phyloP scores from a whole-genome alignment of 805 yeast genomes.

The Wickerhamomyces bovis region DNA sequence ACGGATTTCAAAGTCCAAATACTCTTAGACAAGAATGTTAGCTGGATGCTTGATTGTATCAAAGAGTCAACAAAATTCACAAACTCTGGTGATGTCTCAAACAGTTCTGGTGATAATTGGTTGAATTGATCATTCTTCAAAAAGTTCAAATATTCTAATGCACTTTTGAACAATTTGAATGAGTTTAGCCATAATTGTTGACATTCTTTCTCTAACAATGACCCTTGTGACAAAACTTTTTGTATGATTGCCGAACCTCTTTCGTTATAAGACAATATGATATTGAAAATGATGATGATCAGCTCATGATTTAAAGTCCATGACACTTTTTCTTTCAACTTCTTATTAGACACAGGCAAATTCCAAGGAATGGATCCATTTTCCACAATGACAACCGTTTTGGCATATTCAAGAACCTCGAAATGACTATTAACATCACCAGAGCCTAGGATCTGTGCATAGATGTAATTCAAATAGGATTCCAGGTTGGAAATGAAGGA shows the following conservation, averaged over 20 bases:
- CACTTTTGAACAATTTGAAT: conserved; percentile 16
- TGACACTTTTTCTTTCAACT: neutral
- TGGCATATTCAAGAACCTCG: neutral
- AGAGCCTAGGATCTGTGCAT: neutral
- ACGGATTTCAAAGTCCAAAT: conserved; percentile 20
- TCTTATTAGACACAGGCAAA: conserved; percentile 2
- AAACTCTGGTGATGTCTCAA: conserved; percentile 9
- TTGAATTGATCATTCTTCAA: conserved; percentile 1
- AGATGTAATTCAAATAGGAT: conserved; percentile 8
- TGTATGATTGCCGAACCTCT: conserved; percentile 12
- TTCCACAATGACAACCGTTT: neutral
- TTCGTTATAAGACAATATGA: conserved; percentile 7
- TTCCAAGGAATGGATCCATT: conserved; percentile 13
- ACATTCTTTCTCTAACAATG: neutral
- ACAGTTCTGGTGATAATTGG: neutral
- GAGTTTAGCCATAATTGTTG: conserved; percentile 13
- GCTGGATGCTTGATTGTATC: conserved; percentile 23
- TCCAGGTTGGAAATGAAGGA: conserved; percentile 8
- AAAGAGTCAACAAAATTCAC: conserved; percentile 7
- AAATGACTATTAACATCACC: neutral
- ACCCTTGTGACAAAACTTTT: neutral
- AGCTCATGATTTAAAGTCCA: conserved; percentile 21
- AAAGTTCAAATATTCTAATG: conserved; percentile 13
- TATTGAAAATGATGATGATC: conserved; percentile 8
- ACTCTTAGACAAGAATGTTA: conserved; percentile 25